A percentile compares a stretch with the other conserved stretches of the same genome.
phyloP scores from a whole-genome alignment of 2,329 filamentous ascomycete species.

The Fusarium sp. region DNA sequence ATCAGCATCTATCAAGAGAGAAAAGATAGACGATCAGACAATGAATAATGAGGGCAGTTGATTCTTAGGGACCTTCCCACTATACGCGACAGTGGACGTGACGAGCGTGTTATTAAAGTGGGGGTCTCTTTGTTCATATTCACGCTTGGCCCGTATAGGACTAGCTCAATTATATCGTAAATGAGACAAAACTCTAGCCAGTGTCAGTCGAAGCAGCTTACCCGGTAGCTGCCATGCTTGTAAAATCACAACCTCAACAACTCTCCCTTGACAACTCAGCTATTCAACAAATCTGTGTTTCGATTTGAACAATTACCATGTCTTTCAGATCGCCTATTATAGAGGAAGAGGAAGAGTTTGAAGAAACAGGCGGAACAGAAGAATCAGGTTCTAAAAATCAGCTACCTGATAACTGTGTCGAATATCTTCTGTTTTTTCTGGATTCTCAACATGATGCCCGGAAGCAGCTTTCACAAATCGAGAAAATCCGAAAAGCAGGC shows the following conservation, averaged over 20 bases:
- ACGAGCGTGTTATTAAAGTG: constrained; percentile 27
- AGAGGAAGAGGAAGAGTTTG: constrained; percentile 1
- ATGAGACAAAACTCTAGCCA: constrained; percentile 12
- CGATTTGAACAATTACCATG: constrained; percentile 9
- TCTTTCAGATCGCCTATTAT: constrained; percentile 16
- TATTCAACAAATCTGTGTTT: neutral
- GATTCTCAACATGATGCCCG: constrained; percentile 66
- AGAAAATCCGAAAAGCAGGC: constrained; percentile 77
- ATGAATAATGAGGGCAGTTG: constrained; percentile 10
- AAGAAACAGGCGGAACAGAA: neutral
- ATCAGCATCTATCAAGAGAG: neutral
- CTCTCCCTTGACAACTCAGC: constrained; percentile 4
- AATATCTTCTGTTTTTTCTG: constrained; percentile 84
- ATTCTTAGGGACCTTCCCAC: constrained; percentile 22
- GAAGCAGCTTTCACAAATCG: constrained; percentile 74
- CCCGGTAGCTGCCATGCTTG: constrained; percentile 25
- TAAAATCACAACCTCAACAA: constrained; percentile 11
- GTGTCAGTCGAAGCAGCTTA: constrained; percentile 4
- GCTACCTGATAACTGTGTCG: constrained; percentile 85
- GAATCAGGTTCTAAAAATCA: constrained; percentile 30
- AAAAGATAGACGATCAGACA: constrained; percentile 2
- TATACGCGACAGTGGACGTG: constrained; percentile 46
- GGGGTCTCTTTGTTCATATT: constrained; percentile 1
- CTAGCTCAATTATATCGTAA: constrained; percentile 15
- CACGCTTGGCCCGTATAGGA: neutral